Conservation (phyloP, 192 early-diverging fungal species). For the Kickxella alabastrina region DNA sequence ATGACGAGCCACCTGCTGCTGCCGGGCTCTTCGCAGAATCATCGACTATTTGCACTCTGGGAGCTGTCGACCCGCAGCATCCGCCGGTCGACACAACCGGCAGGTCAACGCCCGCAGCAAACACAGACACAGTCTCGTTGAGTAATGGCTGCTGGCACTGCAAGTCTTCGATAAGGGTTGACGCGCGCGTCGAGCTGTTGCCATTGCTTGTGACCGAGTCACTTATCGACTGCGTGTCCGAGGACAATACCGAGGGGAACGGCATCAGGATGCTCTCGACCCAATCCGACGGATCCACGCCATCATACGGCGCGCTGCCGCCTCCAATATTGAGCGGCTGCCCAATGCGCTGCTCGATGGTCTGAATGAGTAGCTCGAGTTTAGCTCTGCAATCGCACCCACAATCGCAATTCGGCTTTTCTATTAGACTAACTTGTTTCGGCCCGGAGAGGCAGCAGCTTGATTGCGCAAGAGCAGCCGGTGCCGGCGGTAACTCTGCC, state of each 20-base stretch:
- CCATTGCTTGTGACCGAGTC: background rate
- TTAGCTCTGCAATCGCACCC: slow-evolving; percentile 45
- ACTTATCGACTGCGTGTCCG: background rate
- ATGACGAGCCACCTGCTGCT: background rate
- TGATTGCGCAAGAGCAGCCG: background rate
- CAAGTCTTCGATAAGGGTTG: background rate
- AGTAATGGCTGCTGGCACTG: background rate
- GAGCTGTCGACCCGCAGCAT: background rate
- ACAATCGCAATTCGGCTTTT: slow-evolving; percentile 36
- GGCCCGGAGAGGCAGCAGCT: no score
- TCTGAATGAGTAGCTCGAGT: slow-evolving; percentile 36
- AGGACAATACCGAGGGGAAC: slow-evolving; percentile 3
- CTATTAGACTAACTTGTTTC: no score
- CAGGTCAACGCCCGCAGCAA: background rate
- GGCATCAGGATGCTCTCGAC: slow-evolving; percentile 29
- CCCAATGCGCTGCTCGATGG: slow-evolving; percentile 40
- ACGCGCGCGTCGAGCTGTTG: background rate
- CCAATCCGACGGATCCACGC: slow-evolving; percentile 14
- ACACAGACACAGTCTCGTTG: background rate
- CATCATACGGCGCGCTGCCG: background rate
- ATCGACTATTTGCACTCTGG: background rate
- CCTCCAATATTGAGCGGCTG: slow-evolving; percentile 11
- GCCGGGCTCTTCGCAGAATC: background rate
- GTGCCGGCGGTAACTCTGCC: background rate
- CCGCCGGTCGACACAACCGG: background rate